These are phyloP conservation scores for Hamamelis virginiana DNA, from an alignment of 164 flowering plant genomes.

Conservation along the genomic window DNA sequence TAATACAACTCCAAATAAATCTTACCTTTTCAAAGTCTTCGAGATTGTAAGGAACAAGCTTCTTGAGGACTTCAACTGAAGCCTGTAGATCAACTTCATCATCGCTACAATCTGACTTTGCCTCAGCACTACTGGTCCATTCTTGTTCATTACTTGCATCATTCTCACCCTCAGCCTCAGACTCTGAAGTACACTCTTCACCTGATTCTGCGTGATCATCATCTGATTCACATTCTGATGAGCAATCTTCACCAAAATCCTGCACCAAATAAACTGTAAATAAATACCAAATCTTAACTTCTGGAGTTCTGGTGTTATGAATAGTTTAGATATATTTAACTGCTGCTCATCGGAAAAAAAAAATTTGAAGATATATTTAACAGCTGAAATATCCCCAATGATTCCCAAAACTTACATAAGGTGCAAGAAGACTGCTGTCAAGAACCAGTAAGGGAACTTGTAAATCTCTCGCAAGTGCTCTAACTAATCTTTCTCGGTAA, in stretches of 20 bases:
- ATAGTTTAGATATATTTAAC: too few relatives aligned
- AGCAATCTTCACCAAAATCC: conserved; percentile 77
- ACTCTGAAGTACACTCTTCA: conserved; percentile 65
- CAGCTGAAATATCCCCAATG: neutral
- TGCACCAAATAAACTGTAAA: conserved; percentile 28
- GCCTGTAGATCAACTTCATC: conserved; percentile 62
- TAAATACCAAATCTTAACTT: neutral
- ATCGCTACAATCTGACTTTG: conserved; percentile 67
- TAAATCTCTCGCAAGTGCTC: conserved; percentile 86
- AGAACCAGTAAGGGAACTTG: conserved; percentile 85
- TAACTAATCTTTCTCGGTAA: conserved; percentile 86
- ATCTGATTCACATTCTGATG: conserved; percentile 74
- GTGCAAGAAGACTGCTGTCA: conserved; percentile 91
- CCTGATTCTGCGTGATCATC: conserved; percentile 64
- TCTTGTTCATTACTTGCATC: conserved; percentile 79
- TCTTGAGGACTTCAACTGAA: conserved; percentile 76
- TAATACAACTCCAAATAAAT: neutral
- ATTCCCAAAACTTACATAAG: conserved; percentile 64
- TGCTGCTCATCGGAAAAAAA: too few relatives aligned
- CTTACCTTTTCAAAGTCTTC: conserved; percentile 79
- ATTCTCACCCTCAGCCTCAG: conserved; percentile 83
- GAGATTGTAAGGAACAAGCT: conserved; percentile 66
- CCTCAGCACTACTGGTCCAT: conserved; percentile 68
- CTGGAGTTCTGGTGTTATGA: neutral
- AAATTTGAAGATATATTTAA: neutral